Percentiles rank a stretch among this genome's conserved stretches.
phyloP scores from a whole-genome alignment of 495 filamentous ascomycete species.

The Amphirosellinia nigrospora region DNA sequence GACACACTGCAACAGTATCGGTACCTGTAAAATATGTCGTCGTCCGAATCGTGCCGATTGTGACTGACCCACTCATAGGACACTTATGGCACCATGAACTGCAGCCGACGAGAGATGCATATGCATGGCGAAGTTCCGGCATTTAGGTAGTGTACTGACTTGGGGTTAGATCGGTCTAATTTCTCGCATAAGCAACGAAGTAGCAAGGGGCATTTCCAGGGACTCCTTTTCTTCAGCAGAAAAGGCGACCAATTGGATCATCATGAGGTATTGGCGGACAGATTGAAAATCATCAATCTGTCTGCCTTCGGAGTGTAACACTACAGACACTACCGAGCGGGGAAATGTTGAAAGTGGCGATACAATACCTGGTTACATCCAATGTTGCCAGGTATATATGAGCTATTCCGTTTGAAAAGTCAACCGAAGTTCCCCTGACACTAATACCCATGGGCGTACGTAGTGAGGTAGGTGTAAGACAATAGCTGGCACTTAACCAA shows the following conservation, averaged over 20 bases:
- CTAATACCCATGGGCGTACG: conserved; percentile 13
- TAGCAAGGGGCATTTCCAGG: background rate
- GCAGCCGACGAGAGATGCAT: conserved; percentile 16
- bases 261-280: background rate
- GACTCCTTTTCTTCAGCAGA: background rate
- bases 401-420: background rate
- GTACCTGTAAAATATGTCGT: background rate
- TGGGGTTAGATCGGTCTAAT: conserved; percentile 15
- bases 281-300: conserved; percentile 6
- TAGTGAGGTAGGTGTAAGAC: no score
- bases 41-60: conserved; percentile 3
- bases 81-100: conserved; percentile 9
- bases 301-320: conserved; percentile 7
- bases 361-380: background rate
- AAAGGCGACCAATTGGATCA: conserved; percentile 11
- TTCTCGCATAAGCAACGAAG: conserved; percentile 10
- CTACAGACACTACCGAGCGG: conserved; percentile 8
- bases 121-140: conserved; percentile 20
- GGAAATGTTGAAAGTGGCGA: background rate
- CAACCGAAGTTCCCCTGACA: background rate
- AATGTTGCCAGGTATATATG: background rate
- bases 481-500: background rate
- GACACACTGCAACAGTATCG: conserved; percentile 14
- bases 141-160: background rate
- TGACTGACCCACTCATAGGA: background rate